Percentiles rank a stretch among this genome's conserved stretches.
Evolutionary conservation across 2,329 filamentous ascomycete species (phyloP).

Genomic region (Metarhizium humberi): DNA sequence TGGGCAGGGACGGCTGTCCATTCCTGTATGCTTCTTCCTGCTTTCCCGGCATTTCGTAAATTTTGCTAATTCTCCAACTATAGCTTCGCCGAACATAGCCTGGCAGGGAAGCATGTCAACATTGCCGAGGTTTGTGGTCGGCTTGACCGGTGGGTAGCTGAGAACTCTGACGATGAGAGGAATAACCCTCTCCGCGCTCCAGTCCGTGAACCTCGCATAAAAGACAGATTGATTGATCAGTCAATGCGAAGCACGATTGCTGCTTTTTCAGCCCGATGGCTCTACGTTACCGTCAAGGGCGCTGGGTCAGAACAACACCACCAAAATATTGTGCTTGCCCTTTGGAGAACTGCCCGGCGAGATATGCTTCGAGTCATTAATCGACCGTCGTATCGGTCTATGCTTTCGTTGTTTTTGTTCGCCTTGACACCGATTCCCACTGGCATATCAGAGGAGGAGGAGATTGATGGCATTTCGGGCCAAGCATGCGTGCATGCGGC

Average conservation of each 20-base stretch:
- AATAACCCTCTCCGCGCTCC: slow-evolving; percentile 7
- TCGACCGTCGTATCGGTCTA: slow-evolving; percentile 29
- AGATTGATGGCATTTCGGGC: slow-evolving; percentile 28
- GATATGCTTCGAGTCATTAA: slow-evolving; percentile 32
- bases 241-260: slow-evolving; percentile 18
- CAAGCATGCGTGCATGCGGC: slow-evolving; percentile 31
- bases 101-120: slow-evolving; percentile 20
- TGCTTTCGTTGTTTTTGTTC: slow-evolving; percentile 29
- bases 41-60: too few relatives aligned
- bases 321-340: slow-evolving; percentile 12
- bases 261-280: slow-evolving; percentile 20
- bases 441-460: slow-evolving; percentile 30
- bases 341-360: slow-evolving; percentile 25
- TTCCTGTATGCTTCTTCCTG: slow-evolving; percentile 23
- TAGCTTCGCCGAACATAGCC: slow-evolving; percentile 15
- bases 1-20: slow-evolving; percentile 31
- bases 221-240: slow-evolving; percentile 13
- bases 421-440: slow-evolving; percentile 29
- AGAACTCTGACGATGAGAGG: slow-evolving; percentile 9
- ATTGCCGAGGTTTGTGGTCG: slow-evolving; percentile 19
- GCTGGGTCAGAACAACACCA: slow-evolving; percentile 6
- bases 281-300: slow-evolving; percentile 13
- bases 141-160: slow-evolving; percentile 26
- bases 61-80: neutral
- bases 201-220: neutral